Conservation (phyloP, 495 filamentous ascomycete species). For the Penicillium pulvis region DNA sequence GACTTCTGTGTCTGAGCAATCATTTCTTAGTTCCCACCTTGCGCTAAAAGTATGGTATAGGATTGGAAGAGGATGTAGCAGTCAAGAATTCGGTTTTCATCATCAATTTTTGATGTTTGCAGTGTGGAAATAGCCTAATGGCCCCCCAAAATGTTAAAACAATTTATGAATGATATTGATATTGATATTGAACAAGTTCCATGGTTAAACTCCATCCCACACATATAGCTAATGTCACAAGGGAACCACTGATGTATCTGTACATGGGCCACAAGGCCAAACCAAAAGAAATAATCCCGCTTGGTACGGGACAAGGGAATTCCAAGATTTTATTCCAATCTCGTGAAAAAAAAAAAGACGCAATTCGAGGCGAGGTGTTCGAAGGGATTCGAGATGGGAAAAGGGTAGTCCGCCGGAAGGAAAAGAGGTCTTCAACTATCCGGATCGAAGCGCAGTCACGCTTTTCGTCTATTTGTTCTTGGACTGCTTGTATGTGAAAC, state of each 20-base stretch:
- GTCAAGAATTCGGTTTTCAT: background rate
- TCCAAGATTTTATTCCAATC: constrained; percentile 1
- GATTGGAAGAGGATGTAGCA: background rate
- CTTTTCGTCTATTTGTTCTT: constrained; percentile 65
- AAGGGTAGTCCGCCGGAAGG: constrained; percentile 9
- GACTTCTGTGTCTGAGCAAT: background rate
- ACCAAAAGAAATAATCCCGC: constrained; percentile 9
- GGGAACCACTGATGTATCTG: constrained; percentile 31
- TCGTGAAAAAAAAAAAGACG: background rate
- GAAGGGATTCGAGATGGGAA: constrained; percentile 1
- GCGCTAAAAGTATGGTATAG: background rate
- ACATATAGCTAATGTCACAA: constrained; percentile 29
- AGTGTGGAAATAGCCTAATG: background rate
- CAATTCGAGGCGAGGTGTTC: background rate
- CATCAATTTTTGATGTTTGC: constrained; percentile 4
- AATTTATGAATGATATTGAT: constrained; percentile 18
- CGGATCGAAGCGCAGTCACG: constrained; percentile 8
- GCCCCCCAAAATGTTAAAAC: background rate
- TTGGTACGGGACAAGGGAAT: background rate
- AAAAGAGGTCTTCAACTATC: background rate
- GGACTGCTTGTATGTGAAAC: constrained; percentile 76
- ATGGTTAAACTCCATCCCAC: constrained; percentile 33
- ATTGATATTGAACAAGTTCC: constrained; percentile 19
- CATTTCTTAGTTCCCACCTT: constrained; percentile 7
- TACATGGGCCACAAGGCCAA: constrained; percentile 29